Evolutionary conservation across 1,284 basidiomycete genomes (phyloP).

Genomic region (Trichosporon sp.): DNA sequence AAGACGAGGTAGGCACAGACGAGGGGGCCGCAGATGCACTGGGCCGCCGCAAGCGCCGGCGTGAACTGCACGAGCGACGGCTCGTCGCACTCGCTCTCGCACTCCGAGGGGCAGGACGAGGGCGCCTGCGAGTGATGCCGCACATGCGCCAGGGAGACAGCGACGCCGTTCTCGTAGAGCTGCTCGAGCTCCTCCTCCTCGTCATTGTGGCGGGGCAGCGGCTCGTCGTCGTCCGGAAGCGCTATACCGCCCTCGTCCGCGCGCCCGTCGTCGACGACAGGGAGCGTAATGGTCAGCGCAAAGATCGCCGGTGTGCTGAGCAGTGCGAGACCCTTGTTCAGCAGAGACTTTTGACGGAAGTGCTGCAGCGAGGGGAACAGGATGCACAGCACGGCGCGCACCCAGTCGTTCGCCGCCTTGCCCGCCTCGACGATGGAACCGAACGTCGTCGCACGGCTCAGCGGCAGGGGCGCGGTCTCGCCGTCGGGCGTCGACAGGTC

Average conservation of each 20-base stretch:
- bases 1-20: conserved; percentile 71
- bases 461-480: conserved; percentile 59
- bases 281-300: conserved; percentile 79
- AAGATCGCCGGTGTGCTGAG: conserved; percentile 84
- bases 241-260: conserved; percentile 36
- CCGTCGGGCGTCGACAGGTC: not conserved
- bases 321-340: conserved; percentile 69
- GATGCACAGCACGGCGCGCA: conserved; percentile 9
- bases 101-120: not conserved
- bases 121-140: not conserved
- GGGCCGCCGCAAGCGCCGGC: conserved; percentile 73
- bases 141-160: conserved; percentile 9
- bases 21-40: conserved; percentile 72
- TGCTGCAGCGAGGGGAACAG: conserved; percentile 83
- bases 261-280: conserved; percentile 63
- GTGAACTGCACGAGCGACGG: conserved; percentile 57
- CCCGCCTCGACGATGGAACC: conserved; percentile 78
- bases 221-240: conserved; percentile 36
- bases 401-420: conserved; percentile 49
- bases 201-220: conserved; percentile 22
- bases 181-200: conserved; percentile 43
- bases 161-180: conserved; percentile 32
- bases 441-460: conserved; percentile 90
- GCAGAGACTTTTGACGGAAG: conserved; percentile 65
- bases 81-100: conserved; percentile 11